Evolutionary conservation across 2,329 filamentous ascomycete genomes (phyloP), one percentile per base, ranked within the genome.

Genomic region (Decorospora gaudefroyi): DNA sequence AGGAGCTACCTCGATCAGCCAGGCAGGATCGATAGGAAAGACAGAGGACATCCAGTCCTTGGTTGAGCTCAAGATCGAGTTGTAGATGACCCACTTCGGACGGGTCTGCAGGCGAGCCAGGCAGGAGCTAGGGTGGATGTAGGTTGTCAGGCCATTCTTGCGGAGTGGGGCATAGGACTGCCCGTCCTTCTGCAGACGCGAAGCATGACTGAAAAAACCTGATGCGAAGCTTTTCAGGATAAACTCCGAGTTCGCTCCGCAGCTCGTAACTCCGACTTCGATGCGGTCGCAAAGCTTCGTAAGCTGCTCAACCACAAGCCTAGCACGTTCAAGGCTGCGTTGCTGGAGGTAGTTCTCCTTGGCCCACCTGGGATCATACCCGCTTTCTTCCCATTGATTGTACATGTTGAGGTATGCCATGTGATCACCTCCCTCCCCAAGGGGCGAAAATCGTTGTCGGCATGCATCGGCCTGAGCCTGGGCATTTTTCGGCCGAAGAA

Each of bases 401-500:
- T 86, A 99, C 59, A 99, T 86, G 63, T 96, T 96, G 33, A 97
- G 82, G 1, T 95, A 80, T 0, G 89, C 90, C 4, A 93, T 68
- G 61, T 96, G 88, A 66, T 99, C 93, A 28, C 93, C 93, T 23
- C 91, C 91, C 49, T 95, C 90, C 59, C 90, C 16, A 7, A 13
- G 89, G 66, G 92, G 78, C 0, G 90, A 95, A 72, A 97, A 97
- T 1, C 92, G 83, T 23, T 87, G 86, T 10, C 90, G 84, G 0
- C 93, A 93, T 50, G 87, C 89, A 69, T 99, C 92, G 9, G 93
- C 93, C 63, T 96, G 89, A 18, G 96, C 86, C 69, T 96, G 96
- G 77, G 97, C 96, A 73, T 99, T 91, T 67, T 96, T 96, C 13
- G 93, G 91, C 0, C 90, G 81, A 78, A 95, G 76, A 96, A 99